phyloP scores from a whole-genome alignment of 2,329 filamentous ascomycete species.

The Fusarium brachygibbosum region DNA sequence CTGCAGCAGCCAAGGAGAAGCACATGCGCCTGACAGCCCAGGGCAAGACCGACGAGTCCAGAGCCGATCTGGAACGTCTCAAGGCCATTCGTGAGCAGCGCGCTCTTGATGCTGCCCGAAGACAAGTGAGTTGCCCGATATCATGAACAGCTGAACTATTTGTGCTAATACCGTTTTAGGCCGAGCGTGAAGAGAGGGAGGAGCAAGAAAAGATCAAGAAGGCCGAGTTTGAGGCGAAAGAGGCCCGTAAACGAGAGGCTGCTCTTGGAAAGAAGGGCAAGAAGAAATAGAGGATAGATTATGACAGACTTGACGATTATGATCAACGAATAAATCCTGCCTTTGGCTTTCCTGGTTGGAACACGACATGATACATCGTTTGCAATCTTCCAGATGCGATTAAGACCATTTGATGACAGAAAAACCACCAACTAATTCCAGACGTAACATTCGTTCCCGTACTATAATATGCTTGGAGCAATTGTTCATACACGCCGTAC shows the following conservation, averaged over 20 bases:
- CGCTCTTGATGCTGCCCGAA: slow-evolving; percentile 84
- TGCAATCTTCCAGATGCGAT: neutral
- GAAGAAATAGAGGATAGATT: slow-evolving; percentile 55
- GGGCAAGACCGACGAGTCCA: slow-evolving; percentile 96
- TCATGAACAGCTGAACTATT: too few relatives aligned
- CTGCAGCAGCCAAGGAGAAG: slow-evolving; percentile 87
- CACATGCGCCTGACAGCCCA: slow-evolving; percentile 93
- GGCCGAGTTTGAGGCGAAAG: slow-evolving; percentile 66
- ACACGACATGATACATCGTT: neutral
- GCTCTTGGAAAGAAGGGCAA: slow-evolving; percentile 64
- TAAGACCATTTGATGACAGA: neutral
- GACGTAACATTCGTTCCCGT: neutral
- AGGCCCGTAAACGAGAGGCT: slow-evolving; percentile 67
- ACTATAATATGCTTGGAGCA: neutral
- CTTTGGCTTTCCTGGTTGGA: neutral
- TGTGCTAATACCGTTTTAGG: slow-evolving; percentile 56
- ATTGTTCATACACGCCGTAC: neutral
- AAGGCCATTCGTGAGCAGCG: slow-evolving; percentile 86
- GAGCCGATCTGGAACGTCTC: slow-evolving; percentile 87
- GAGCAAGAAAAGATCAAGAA: slow-evolving; percentile 63
- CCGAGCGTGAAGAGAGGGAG: slow-evolving; percentile 70
- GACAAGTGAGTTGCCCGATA: slow-evolving; percentile 70
- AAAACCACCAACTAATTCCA: neutral
- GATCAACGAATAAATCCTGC: slow-evolving; percentile 8
- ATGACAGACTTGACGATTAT: slow-evolving; percentile 4